Base-by-base conservation (phyloP, 768 basidiomycete genomes). In the Xerocomellus intermedius region DNA sequence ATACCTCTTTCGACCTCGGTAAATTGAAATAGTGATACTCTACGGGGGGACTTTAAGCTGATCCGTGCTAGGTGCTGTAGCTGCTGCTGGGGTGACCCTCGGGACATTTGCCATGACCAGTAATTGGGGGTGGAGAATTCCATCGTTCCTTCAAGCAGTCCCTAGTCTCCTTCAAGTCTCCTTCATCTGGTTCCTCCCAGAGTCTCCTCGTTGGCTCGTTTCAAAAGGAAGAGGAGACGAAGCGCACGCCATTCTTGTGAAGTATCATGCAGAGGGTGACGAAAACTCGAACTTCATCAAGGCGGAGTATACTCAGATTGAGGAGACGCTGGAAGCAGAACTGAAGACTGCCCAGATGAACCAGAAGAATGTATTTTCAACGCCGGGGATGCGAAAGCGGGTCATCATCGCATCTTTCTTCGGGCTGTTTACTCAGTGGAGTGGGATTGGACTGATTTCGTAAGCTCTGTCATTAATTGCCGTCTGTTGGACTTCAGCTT, bases 101-200 rank as follows among this genome's bases (percentile, higher is more conserved):
- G 82, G 82, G 9, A 87, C 87, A 0, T 88, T 87, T 73, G 56
- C 71, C 10, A 83, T 87, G 76, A 44, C 61, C 0, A 79, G 60
- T 46, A 77, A 82, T 60, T 85, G 83, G 84, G 82, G 80, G 12
- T 87, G 86, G 86, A 77, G 85, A n/a, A 84, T 86, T 22, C 85
- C 84, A 0, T 66, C 61, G 1, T 81, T 84, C n/a, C 75, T 86
- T 6, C 86, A 87, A 65, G 59, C 80, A 33, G 64, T 77, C 1
- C 85, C 85, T 2, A 79, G 78, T 55, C 32, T 75, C 12, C 67
- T 85, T 21, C 85, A 86, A 57, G 62, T 86, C 42, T 55, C 58
- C 26, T 82, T 87, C 66, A 74, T 86, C 49, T 78, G 70, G 63
- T 80, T 82, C 62, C 70, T 86, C 16, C 84, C 84, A 3, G 85